phyloP scores from a whole-genome alignment of 2,329 filamentous ascomycete genomes.

The Cryphonectria naterciae region DNA sequence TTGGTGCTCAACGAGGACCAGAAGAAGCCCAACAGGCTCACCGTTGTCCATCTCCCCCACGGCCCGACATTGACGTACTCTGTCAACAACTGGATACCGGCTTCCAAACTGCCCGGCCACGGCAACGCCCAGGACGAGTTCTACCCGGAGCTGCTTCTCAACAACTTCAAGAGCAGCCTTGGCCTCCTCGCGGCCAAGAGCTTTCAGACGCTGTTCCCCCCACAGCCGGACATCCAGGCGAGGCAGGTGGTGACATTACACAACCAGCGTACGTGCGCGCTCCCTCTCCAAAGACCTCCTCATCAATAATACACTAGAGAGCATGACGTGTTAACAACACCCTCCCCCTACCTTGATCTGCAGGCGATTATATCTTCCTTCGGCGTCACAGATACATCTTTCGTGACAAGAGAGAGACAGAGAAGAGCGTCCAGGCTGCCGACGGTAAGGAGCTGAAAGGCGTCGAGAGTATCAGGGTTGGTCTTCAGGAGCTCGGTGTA shows the following conservation, averaged over 20 bases:
- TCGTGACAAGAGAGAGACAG: conserved; percentile 81
- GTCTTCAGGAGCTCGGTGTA: conserved; percentile 82
- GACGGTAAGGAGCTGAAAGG: conserved; percentile 85
- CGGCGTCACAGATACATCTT: conserved; percentile 64
- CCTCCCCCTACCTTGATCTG: background rate
- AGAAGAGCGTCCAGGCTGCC: conserved; percentile 81
- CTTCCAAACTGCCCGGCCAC: conserved; percentile 85
- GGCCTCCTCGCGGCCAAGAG: conserved; percentile 86
- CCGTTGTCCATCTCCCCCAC: conserved; percentile 51
- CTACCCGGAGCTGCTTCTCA: conserved; percentile 86
- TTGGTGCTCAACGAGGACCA: conserved; percentile 86
- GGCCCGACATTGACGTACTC: conserved; percentile 94
- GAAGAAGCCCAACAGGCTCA: conserved; percentile 74
- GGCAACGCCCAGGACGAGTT: conserved; percentile 80
- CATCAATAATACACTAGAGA: background rate
- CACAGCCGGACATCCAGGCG: conserved; percentile 80
- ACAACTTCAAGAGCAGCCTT: conserved; percentile 92
- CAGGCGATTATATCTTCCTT: conserved; percentile 69
- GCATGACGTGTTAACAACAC: background rate
- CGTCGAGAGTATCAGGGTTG: conserved; percentile 82
- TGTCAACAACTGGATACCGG: conserved; percentile 88
- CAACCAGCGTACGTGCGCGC: conserved; percentile 84
- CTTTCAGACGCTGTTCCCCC: conserved; percentile 80
- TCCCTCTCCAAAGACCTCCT: background rate
- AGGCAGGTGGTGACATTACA: conserved; percentile 90